Conservation (phyloP, 2,329 filamentous ascomycete genomes). For the Didymosphaeria variabile region DNA sequence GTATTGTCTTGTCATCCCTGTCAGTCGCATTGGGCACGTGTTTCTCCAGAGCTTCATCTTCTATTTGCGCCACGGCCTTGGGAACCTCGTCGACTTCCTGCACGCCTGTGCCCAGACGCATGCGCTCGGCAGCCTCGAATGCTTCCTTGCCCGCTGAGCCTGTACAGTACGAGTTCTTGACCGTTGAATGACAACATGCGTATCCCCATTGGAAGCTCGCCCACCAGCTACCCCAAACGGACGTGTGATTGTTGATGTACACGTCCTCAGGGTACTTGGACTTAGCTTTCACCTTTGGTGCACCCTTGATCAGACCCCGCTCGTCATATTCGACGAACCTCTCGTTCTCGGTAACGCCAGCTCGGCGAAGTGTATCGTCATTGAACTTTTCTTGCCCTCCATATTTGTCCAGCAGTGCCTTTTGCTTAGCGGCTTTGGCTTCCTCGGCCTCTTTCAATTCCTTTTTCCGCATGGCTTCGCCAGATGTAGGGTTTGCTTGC, state of each 20-base stretch:
- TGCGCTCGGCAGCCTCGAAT: slow-evolving; percentile 77
- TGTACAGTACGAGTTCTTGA: slow-evolving; percentile 98
- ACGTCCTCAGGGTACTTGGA: slow-evolving; percentile 95
- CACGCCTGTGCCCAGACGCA: slow-evolving; percentile 60
- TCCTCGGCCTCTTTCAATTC: slow-evolving; percentile 76
- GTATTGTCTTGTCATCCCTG: slow-evolving; percentile 51
- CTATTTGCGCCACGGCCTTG: slow-evolving; percentile 53
- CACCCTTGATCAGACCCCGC: slow-evolving; percentile 87
- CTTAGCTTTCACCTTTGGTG: slow-evolving; percentile 76
- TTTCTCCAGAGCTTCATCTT: slow-evolving; percentile 52
- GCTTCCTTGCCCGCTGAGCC: slow-evolving; percentile 86
- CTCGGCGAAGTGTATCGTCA: slow-evolving; percentile 70
- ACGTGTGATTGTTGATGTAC: slow-evolving; percentile 87
- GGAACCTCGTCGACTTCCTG: slow-evolving; percentile 55
- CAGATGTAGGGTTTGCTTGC: slow-evolving; percentile 95
- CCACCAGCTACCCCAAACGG: slow-evolving; percentile 98
- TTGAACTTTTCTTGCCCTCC: slow-evolving; percentile 72
- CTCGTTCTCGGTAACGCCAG: slow-evolving; percentile 81
- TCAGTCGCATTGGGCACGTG: slow-evolving; percentile 57
- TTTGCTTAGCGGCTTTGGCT: slow-evolving; percentile 73
- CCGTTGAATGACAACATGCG: slow-evolving; percentile 88
- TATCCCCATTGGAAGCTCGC: slow-evolving; percentile 95
- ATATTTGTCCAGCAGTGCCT: slow-evolving; percentile 81
- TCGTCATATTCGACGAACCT: slow-evolving; percentile 95
- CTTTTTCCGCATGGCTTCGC: slow-evolving; percentile 83